These are phyloP conservation scores for Pythium sukuiense DNA, from an alignment of 352 stramenopile species.

Conservation along the genomic window DNA sequence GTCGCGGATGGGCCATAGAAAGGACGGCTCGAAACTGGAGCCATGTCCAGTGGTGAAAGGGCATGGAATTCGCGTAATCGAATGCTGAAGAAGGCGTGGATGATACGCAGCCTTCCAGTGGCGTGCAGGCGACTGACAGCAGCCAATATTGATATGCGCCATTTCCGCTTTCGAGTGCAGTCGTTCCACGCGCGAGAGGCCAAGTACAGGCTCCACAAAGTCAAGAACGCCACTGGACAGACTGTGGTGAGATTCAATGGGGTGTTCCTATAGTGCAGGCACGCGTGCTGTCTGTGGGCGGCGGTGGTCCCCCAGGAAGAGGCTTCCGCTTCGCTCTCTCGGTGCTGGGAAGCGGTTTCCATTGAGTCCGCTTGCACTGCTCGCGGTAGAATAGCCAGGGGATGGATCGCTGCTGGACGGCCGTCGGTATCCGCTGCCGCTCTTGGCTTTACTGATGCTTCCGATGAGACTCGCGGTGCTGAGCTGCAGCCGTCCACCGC, in stretches of 20 bases:
- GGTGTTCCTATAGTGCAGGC: not conserved
- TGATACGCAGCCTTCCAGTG: too few species aligned
- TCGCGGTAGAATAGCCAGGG: not conserved
- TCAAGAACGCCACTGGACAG: too few species aligned
- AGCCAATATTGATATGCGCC: not conserved
- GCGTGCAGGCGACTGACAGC: too few species aligned
- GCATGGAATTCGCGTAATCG: not conserved
- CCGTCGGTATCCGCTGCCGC: slow-evolving; percentile 7
- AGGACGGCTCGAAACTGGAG: not conserved
- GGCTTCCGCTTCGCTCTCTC: slow-evolving; percentile 1
- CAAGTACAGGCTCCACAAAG: not conserved
- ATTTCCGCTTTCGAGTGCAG: not conserved
- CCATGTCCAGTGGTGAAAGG: too few species aligned
- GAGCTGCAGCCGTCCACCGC: slow-evolving; percentile 20
- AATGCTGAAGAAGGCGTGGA: too few species aligned
- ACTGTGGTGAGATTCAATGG: too few species aligned
- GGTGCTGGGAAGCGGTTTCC: not conserved
- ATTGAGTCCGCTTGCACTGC: not conserved
- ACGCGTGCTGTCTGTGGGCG: slow-evolving; percentile 23
- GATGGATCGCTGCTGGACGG: slow-evolving; percentile 27
- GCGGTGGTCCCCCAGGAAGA: slow-evolving; percentile 7
- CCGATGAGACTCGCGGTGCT: slow-evolving; percentile 5
- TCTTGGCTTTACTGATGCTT: slow-evolving; percentile 9
- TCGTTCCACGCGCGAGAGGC: not conserved
- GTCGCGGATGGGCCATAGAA: not conserved